A percentile compares a stretch with the other conserved stretches of the same genome.
Conservation (phyloP, 345 rosid species). For the Lepidium aucheri region DNA sequence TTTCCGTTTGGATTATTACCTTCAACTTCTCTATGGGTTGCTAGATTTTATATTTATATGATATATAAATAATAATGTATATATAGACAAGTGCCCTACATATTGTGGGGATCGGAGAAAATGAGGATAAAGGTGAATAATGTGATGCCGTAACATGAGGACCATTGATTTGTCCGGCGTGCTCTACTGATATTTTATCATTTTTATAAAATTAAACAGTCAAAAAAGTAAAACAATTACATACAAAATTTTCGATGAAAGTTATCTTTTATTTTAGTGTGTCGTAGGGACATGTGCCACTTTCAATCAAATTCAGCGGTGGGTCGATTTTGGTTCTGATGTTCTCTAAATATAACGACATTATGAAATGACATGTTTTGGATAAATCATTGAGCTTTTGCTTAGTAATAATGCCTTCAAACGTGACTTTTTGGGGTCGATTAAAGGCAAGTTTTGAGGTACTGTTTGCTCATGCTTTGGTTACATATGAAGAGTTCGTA, state of each 20-base stretch:
- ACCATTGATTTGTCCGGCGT: constrained; percentile 31
- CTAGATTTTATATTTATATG: not conserved
- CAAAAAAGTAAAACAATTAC: constrained; percentile 9
- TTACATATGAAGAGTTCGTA: not conserved
- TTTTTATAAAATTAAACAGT: not conserved
- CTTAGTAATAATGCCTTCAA: not conserved
- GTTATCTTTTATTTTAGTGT: constrained; percentile 11
- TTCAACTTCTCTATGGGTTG: not conserved
- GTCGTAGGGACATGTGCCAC: constrained; percentile 19
- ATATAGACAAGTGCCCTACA: constrained; percentile 11
- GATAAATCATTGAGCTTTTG: not conserved
- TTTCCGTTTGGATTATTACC: constrained; percentile 19
- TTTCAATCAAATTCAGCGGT: constrained; percentile 17
- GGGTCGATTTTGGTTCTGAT: constrained; percentile 5
- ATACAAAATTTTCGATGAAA: constrained; percentile 14
- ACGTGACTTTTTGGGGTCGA: not conserved
- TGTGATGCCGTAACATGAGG: constrained; percentile 19
- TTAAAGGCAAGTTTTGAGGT: not conserved
- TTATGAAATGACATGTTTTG: not conserved
- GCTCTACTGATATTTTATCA: constrained; percentile 13
- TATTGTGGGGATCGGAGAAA: constrained; percentile 23
- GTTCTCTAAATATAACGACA: not conserved
- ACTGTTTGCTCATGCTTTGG: not conserved
- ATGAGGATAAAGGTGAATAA: constrained; percentile 7
- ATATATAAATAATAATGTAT: not conserved